phyloP scores from a whole-genome alignment of 192 early-diverging fungal genomes.

The Bifiguratus adelaidae region DNA sequence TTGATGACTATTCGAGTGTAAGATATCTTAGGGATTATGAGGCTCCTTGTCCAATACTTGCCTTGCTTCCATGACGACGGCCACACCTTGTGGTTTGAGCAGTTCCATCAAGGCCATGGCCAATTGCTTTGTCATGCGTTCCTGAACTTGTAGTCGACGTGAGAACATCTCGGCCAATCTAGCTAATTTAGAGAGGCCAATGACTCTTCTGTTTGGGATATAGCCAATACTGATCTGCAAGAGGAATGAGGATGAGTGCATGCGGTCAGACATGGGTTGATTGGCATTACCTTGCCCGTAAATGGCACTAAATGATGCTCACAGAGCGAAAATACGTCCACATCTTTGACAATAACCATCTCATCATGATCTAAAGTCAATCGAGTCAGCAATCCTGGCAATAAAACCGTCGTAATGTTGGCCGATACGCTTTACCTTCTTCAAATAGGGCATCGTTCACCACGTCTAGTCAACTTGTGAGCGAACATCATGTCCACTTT shows the following conservation, averaged over 20 bases:
- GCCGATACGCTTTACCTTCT: conserved; percentile 45
- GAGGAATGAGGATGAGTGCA: conserved; percentile 12
- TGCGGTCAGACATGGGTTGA: not conserved
- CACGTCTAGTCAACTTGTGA: conserved; percentile 41
- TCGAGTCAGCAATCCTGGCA: not conserved
- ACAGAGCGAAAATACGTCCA: conserved; percentile 93
- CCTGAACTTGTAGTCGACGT: conserved; percentile 92
- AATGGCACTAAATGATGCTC: conserved; percentile 99
- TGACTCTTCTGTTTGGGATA: conserved; percentile 88
- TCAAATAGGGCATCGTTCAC: conserved; percentile 95
- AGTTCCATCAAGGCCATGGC: conserved; percentile 84
- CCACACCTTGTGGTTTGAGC: conserved; percentile 91
- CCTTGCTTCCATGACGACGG: conserved; percentile 94
- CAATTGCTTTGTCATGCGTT: conserved; percentile 96
- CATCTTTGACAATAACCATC: conserved; percentile 98
- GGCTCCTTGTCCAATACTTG: conserved; percentile 17
- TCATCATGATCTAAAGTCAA: conserved; percentile 77
- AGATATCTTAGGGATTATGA: not conserved
- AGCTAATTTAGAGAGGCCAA: conserved; percentile 94
- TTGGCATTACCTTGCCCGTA: conserved; percentile 89
- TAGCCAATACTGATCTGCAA: conserved; percentile 96
- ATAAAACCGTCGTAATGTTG: not conserved
- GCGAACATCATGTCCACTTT: not conserved
- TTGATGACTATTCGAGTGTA: conserved; percentile 51
- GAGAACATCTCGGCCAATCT: conserved; percentile 98